Conservation (phyloP, 208 protist species). For the Crithidia brevicula region DNA sequence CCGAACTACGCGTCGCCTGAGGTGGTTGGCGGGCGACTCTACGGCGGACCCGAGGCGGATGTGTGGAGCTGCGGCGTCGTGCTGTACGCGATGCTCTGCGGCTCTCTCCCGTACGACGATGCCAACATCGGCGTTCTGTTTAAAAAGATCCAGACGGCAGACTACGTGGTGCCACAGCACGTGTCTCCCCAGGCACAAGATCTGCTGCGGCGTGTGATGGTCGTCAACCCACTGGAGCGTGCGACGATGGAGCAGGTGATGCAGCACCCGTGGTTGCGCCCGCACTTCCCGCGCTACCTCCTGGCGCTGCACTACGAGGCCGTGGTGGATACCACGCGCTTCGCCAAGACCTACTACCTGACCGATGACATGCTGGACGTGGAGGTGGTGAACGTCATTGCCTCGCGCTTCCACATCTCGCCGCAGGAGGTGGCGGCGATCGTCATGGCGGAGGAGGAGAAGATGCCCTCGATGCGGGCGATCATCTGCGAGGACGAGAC, state of each 20-base stretch:
- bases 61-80: constrained; percentile 90
- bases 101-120: constrained; percentile 83
- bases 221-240: constrained; percentile 82
- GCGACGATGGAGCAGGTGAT: constrained; percentile 91
- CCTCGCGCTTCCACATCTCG: constrained; percentile 59
- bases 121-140: constrained; percentile 68
- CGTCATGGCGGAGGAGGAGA: constrained; percentile 60
- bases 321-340: constrained; percentile 63
- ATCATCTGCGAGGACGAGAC: constrained; percentile 41
- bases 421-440: constrained; percentile 51
- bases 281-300: constrained; percentile 64
- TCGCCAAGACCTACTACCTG: constrained; percentile 40
- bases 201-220: constrained; percentile 69
- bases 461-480: constrained; percentile 49
- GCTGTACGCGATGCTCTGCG: constrained; percentile 88
- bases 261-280: constrained; percentile 81
- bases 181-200: constrained; percentile 59
- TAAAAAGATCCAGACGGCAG: constrained; percentile 76
- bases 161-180: constrained; percentile 53
- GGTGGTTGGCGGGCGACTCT: constrained; percentile 77
- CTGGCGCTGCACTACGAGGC: constrained; percentile 74
- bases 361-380: constrained; percentile 59
- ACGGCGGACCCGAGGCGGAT: constrained; percentile 80
- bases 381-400: constrained; percentile 58
- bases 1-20: constrained; percentile 89